Evolutionary conservation across 495 filamentous ascomycete genomes (phyloP).

Genomic region (Hypoxylon rickii): DNA sequence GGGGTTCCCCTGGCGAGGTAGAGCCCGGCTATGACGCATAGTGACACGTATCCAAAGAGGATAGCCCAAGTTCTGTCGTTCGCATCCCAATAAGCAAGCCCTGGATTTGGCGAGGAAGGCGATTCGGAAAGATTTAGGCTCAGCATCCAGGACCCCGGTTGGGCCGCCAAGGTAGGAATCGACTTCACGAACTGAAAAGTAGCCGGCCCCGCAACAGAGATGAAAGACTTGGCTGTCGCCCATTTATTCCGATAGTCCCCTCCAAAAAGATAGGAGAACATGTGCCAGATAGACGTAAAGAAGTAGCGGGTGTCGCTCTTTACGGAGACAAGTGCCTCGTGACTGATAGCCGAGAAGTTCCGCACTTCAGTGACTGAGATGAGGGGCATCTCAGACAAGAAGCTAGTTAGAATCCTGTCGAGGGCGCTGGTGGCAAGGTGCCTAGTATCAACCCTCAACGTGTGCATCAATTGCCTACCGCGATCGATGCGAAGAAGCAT

Average conservation of each 20-base stretch:
- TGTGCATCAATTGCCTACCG: slow-evolving; percentile 24
- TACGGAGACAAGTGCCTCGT: slow-evolving; percentile 47
- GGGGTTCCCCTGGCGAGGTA: slow-evolving; percentile 75
- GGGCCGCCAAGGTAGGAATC: slow-evolving; percentile 5
- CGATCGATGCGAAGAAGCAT: slow-evolving; percentile 18
- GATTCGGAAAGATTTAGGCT: slow-evolving; percentile 51
- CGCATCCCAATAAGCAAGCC: slow-evolving; percentile 75
- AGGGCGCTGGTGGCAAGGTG: slow-evolving; percentile 34
- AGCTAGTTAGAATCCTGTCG: slow-evolving; percentile 44
- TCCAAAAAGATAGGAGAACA: slow-evolving; percentile 38
- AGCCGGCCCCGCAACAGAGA: slow-evolving; percentile 1
- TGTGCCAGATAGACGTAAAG: slow-evolving; percentile 27
- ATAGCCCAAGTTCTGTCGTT: slow-evolving; percentile 81
- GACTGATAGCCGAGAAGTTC: slow-evolving; percentile 54
- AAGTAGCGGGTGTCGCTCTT: slow-evolving; percentile 41
- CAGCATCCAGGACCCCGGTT: slow-evolving; percentile 54
- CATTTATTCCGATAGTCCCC: slow-evolving; percentile 40
- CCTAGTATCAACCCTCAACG: slow-evolving; percentile 21
- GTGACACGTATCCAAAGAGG: slow-evolving; percentile 74
- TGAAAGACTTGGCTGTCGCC: slow-evolving; percentile 1
- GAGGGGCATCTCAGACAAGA: slow-evolving; percentile 45
- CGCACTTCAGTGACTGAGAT: slow-evolving; percentile 49
- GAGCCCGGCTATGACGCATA: slow-evolving; percentile 71
- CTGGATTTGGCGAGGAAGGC: slow-evolving; percentile 54
- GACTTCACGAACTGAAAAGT: slow-evolving; percentile 5